phyloP scores from a whole-genome alignment of 768 basidiomycete species.

The Kwoniella sp. region DNA sequence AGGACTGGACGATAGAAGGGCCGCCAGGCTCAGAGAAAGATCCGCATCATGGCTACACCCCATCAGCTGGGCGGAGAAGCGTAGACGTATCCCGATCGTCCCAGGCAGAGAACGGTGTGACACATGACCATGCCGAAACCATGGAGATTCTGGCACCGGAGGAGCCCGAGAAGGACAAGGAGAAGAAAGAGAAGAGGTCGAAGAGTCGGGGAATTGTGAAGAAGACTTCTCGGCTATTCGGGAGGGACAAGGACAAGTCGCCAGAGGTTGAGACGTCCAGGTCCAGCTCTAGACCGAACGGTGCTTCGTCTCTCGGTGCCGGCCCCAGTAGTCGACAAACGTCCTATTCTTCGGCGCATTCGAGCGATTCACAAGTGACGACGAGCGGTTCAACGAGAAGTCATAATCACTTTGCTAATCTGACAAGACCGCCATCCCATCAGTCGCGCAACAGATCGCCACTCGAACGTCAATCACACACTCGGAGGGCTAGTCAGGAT shows the following conservation, averaged over 20 bases:
- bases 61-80: not conserved
- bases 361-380: slow-evolving; percentile 25
- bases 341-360: slow-evolving; percentile 44
- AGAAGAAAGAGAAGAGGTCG: slow-evolving; percentile 34
- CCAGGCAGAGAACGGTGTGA: not conserved
- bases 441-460: slow-evolving; percentile 18
- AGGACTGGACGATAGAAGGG: slow-evolving; percentile 45
- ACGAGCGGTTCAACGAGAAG: slow-evolving; percentile 7
- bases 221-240: slow-evolving; percentile 49
- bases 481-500: slow-evolving; percentile 40
- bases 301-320: slow-evolving; percentile 16
- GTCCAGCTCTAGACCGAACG: slow-evolving; percentile 9
- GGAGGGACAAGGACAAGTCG: slow-evolving; percentile 25
- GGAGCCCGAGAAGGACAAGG: not conserved
- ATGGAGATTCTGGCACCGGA: not conserved
- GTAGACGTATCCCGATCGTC: not conserved
- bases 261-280: slow-evolving; percentile 9
- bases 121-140: not conserved
- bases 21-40: not conserved
- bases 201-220: slow-evolving; percentile 41
- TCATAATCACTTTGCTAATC: slow-evolving; percentile 16
- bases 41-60: not conserved
- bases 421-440: slow-evolving; percentile 17
- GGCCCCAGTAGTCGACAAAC: slow-evolving; percentile 29
- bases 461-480: slow-evolving; percentile 17